Evolutionary conservation across 805 yeast genomes (phyloP), one percentile per base, ranked within the genome.

Genomic region (Pichia sporocuriosa): DNA sequence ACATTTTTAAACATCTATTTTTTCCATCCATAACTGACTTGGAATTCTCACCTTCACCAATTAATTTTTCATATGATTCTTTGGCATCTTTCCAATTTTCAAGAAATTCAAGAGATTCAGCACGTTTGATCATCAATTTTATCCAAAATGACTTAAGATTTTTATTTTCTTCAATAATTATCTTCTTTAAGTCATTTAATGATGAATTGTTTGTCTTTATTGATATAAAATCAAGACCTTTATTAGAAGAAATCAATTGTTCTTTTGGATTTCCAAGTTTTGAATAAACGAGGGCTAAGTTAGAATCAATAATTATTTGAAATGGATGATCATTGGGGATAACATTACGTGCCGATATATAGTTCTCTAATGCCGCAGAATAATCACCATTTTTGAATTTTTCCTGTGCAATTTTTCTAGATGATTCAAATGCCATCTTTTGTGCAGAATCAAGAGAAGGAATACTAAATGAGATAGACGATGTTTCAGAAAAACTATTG

Each of bases 341-440:
- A 3, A 76, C 54, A 12, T 52, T 44, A 22, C 70, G 52, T 36
- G 77, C 56, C 31, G 72, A 65, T 25, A 75, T 68, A 56, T 84
- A 93, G 40, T 70, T 68, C 23, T 65, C 70, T 12, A 76, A 65
- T 0, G 98, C 89, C 4, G 65, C 56, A 4, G 77, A 59, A 57
- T 82, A 93, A 58, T 93, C 90, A 16, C 99, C 99, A n/a, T 77
- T 72, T 42, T 76, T 75, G 65, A 79, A 93, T 1, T 78, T 70
- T 15, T 69, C 70, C 6, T 76, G 65, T 6, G 88, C 98, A 21
- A 69, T 69, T 7, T 60, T 62, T 45, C 78, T 76, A 23, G 69
- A 65, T 20, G 70, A 72, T 7, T 67, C 54, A 65, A 65, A 79
- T 51, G 64, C 65, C 63, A 30, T 31, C 24, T 43, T 21, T 40